Evolutionary conservation across 2,329 filamentous ascomycete genomes (phyloP).

Genomic region (Fusarium sp.): DNA sequence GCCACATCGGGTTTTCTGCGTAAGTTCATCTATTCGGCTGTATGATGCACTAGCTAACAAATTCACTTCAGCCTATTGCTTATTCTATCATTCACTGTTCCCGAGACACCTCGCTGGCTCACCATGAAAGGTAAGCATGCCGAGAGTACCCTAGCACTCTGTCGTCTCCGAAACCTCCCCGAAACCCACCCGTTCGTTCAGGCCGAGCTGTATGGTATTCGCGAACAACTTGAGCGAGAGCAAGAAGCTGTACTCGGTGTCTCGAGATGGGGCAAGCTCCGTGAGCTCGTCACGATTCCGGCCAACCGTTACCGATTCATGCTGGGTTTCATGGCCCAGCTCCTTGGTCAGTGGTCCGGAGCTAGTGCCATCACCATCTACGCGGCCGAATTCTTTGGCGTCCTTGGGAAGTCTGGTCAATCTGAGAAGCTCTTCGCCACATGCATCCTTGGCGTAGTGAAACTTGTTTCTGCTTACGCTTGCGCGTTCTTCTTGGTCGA

Average conservation of each 20-base stretch:
- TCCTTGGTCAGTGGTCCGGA: constrained; percentile 25
- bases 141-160: constrained; percentile 22
- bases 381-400: constrained; percentile 23
- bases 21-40: rapidly evolving
- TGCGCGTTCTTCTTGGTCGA: constrained; percentile 31
- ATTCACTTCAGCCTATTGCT: not conserved
- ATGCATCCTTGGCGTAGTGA: constrained; percentile 25
- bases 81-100: constrained; percentile 24
- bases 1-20: constrained; percentile 26
- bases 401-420: constrained; percentile 27
- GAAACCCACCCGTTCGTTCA: constrained; percentile 22
- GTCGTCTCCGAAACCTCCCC: constrained; percentile 23
- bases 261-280: constrained; percentile 28
- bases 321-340: constrained; percentile 30
- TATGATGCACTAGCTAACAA: not conserved
- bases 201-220: constrained; percentile 19
- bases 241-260: constrained; percentile 25
- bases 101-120: constrained; percentile 32
- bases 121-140: constrained; percentile 21
- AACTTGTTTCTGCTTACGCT: constrained; percentile 22
- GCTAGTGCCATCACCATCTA: constrained; percentile 28
- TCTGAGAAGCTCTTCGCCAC: constrained; percentile 31
- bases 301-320: constrained; percentile 28
- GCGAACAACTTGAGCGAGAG: constrained; percentile 22
- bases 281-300: constrained; percentile 21